A percentile compares a stretch with the other conserved stretches of the same genome.
Evolutionary conservation across 139 green algal species (phyloP).

Genomic region (Coccomyxa sp.): DNA sequence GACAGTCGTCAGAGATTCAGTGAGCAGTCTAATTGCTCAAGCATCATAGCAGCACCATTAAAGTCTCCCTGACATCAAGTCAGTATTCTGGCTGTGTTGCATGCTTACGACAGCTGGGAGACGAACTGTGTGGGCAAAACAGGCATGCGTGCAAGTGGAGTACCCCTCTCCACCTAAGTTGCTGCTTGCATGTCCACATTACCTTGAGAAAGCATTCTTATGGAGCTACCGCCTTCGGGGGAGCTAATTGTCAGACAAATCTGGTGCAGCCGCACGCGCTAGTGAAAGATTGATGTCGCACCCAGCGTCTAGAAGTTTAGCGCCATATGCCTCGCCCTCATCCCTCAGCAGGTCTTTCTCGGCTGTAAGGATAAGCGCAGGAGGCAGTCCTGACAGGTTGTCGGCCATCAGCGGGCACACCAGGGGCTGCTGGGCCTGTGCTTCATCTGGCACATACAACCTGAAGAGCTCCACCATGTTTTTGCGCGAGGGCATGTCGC

Average conservation of each 20-base stretch:
- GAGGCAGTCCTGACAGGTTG: conserved; percentile 7
- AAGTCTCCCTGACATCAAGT: not conserved
- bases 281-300: not conserved
- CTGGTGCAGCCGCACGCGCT: not conserved
- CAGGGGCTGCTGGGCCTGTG: not conserved
- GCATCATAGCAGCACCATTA: no score
- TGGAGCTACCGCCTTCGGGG: not conserved
- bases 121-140: not conserved
- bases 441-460: not conserved
- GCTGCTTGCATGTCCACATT: not conserved
- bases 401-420: conserved; percentile 1
- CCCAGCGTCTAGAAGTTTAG: not conserved
- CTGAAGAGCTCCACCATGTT: not conserved
- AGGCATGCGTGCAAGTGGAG: not conserved
- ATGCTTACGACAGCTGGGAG: not conserved
- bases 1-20: no score
- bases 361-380: conserved; percentile 11
- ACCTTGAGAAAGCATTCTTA: not conserved
- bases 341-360: conserved; percentile 4
- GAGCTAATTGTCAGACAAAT: not conserved
- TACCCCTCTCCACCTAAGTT: not conserved
- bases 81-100: not conserved
- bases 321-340: conserved; percentile 9
- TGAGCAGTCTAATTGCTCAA: no score
- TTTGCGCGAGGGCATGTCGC: not conserved